These are phyloP conservation scores for Wickerhamomyces alni DNA, from an alignment of 805 yeast species.

Conservation along the genomic window DNA sequence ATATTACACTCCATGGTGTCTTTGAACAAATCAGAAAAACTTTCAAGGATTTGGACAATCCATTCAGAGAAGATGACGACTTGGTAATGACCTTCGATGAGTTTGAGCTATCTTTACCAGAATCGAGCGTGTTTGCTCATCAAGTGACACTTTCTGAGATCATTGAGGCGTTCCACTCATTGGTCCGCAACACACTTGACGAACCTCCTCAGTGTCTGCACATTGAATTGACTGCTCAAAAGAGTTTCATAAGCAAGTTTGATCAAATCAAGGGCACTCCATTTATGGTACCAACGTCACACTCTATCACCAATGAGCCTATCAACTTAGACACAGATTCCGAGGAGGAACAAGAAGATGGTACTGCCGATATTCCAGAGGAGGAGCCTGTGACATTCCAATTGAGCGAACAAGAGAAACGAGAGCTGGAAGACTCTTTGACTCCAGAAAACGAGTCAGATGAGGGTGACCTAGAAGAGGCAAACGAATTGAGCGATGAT, in stretches of 20 bases:
- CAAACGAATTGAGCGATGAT: not conserved
- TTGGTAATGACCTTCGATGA: conserved; percentile 15
- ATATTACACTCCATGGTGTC: conserved; percentile 10
- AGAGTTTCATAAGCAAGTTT: conserved; percentile 10
- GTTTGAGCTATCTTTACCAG: conserved; percentile 12
- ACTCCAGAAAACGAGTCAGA: conserved; percentile 1
- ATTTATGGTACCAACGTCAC: not conserved
- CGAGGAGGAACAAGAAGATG: not conserved
- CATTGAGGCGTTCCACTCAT: conserved; percentile 9
- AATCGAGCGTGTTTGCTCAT: conserved; percentile 15
- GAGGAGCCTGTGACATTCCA: not conserved
- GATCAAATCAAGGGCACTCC: conserved; percentile 9
- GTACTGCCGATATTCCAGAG: too few relatives aligned
- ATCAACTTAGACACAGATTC: not conserved
- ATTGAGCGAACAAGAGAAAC: conserved; percentile 3
- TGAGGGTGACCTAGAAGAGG: not conserved
- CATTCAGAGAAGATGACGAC: conserved; percentile 18
- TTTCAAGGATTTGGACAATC: conserved; percentile 11
- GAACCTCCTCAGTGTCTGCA: conserved; percentile 9
- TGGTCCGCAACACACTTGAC: conserved; percentile 2
- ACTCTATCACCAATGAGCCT: not conserved
- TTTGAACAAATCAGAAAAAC: conserved; percentile 13
- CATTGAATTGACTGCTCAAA: conserved; percentile 10
- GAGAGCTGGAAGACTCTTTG: not conserved
- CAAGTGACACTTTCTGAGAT: conserved; percentile 15